Base-by-base conservation (phyloP, 495 filamentous ascomycete genomes). In the Penicillium paradoxum region DNA sequence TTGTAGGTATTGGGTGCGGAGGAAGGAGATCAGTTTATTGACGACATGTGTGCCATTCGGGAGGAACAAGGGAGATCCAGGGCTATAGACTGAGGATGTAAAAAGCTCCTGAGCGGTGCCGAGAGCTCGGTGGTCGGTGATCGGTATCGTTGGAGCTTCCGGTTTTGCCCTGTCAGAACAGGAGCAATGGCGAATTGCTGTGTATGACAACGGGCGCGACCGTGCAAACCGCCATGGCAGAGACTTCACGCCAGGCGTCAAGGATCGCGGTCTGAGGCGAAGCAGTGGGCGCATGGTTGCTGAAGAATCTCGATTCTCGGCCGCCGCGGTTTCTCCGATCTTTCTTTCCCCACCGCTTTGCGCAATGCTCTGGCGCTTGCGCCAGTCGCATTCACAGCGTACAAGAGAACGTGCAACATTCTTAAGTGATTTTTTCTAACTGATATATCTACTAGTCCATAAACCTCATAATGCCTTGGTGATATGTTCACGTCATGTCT, bases 31-130 rank as follows among this genome's bases (percentile, higher is more conserved):
- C 8, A 97, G 83, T 50, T 90, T 91, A 66, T 95, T 91, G 76
- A 95, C 89, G 47, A 97, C 78, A 53, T 83, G 83, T 5, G 91
- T 83, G 61, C 91, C 91, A 60, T 88, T 84, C 15, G 91, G 91
- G 3, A 91, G 82, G 59, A 97, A 90, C 11, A 97, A 80, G 4
- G 91, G 90, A 11, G 91, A 93, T 0, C 91, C 91, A 3, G 91
- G 90, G 56, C 87, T 91, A 67, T 90, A 89, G 40, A 77, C 59
- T 9, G 89, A 89, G 0, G 82, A 87, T 18, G 82, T 88, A 64
- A 92, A 93, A 8, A 97, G 81, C 39, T 87, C 81, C 49, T 92
- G 90, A 17, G 78, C 73, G 24, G 82, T 72, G 43, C 82, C 87
- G 36, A 95, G 70, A 34, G 79, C 72, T 55, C 90, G 85, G 68